Evolutionary conservation across 2,329 filamentous ascomycete species (phyloP).

Genomic region (Sordariomycetes sp.): DNA sequence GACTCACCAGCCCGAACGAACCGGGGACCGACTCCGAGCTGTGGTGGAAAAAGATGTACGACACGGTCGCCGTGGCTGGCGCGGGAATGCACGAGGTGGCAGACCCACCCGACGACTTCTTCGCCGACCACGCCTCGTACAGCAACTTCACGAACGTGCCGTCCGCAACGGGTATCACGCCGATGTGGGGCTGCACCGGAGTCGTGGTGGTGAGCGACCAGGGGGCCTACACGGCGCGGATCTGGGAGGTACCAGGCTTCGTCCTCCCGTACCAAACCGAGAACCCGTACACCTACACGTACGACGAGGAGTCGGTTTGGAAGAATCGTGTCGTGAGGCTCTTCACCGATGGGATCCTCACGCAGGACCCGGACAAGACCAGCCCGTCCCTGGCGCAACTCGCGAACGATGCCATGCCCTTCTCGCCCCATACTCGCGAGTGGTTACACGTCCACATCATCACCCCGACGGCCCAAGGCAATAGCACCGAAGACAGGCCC

Average conservation of each 20-base stretch:
- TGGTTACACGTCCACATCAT: neutral
- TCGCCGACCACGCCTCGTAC: slow-evolving; percentile 2
- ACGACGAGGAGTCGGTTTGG: neutral
- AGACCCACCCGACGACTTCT: neutral
- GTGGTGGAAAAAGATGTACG: slow-evolving; percentile 1
- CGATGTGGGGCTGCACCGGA: slow-evolving; percentile 10
- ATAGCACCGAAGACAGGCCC: neutral
- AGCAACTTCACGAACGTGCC: neutral
- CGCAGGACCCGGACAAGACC: neutral
- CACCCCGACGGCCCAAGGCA: neutral
- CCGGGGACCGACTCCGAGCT: neutral
- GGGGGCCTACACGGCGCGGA: slow-evolving; percentile 8
- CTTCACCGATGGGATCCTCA: neutral
- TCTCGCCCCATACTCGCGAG: neutral
- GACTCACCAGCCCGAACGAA: neutral
- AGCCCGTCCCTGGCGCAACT: neutral
- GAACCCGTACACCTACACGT: neutral
- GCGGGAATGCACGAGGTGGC: neutral
- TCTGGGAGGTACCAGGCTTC: slow-evolving; percentile 10
- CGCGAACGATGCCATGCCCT: neutral
- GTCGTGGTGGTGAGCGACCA: slow-evolving; percentile 6
- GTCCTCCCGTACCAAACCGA: neutral
- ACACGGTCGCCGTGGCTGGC: neutral
- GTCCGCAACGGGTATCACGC: slow-evolving; percentile 6
- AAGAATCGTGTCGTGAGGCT: neutral